These are phyloP conservation scores for Syzygium syzygioides DNA, from an alignment of 441 rosid species.

Conservation along the genomic window DNA sequence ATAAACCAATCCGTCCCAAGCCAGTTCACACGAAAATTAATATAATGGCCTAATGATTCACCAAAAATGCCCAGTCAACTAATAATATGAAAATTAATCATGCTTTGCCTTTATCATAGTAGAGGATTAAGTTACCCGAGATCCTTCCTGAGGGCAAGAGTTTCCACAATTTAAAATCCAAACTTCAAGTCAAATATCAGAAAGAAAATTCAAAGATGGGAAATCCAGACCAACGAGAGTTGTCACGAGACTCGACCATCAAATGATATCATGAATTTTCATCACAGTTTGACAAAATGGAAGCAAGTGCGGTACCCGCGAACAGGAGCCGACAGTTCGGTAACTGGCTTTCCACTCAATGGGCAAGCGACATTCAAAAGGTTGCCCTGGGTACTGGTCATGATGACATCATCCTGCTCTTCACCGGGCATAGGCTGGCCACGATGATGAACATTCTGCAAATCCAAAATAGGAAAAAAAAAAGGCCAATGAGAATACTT, in stretches of 20 bases:
- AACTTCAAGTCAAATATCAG: not conserved
- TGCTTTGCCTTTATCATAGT: not conserved
- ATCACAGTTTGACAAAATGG: not conserved
- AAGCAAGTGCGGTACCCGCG: slow-evolving; percentile 46
- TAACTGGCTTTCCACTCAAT: slow-evolving; percentile 70
- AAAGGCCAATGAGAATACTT: not conserved
- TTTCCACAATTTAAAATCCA: not conserved
- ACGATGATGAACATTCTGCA: slow-evolving; percentile 83
- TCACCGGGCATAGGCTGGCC: slow-evolving; percentile 95
- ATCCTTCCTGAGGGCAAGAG: not conserved
- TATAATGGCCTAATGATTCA: not conserved
- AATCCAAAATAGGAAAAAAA: not conserved
- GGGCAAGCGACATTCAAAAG: slow-evolving; percentile 75
- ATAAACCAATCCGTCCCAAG: not conserved
- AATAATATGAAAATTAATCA: not conserved
- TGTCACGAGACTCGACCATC: not conserved
- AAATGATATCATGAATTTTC: not conserved
- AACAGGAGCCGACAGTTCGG: slow-evolving; percentile 74
- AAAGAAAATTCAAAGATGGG: not conserved
- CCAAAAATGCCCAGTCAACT: not conserved
- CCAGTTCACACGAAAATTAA: not conserved
- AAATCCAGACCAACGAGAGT: not conserved
- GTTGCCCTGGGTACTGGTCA: slow-evolving; percentile 84
- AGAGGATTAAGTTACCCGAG: not conserved
- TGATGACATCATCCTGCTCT: slow-evolving; percentile 81